Conservation (phyloP, 345 rosid genomes). For the Viola odorata region DNA sequence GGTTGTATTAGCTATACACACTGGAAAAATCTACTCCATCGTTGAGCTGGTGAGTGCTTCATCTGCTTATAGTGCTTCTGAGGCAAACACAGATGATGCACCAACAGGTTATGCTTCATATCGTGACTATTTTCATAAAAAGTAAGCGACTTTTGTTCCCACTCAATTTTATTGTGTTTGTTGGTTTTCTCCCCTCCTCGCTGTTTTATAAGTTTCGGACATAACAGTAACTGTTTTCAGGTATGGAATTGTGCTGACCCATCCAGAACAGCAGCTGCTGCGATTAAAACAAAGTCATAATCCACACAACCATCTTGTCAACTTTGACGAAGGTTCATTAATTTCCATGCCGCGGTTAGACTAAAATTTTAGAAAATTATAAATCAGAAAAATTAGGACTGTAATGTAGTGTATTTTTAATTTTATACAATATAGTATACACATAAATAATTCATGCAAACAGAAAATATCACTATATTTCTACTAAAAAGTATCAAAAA, state of each 20-base stretch:
- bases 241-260: slow-evolving; percentile 62
- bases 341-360: slow-evolving; percentile 14
- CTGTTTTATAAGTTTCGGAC: neutral
- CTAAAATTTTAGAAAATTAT: no score
- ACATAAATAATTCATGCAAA: no score
- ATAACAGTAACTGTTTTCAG: slow-evolving; percentile 31
- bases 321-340: slow-evolving; percentile 61
- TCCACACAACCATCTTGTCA: slow-evolving; percentile 79
- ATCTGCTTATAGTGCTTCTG: slow-evolving; percentile 70
- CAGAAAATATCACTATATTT: no score
- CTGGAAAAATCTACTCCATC: slow-evolving; percentile 66
- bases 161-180: slow-evolving; percentile 4
- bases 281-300: slow-evolving; percentile 89
- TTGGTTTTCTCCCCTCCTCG: neutral
- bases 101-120: slow-evolving; percentile 37
- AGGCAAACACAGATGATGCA: slow-evolving; percentile 24
- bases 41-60: slow-evolving; percentile 40
- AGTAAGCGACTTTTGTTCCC: slow-evolving; percentile 37
- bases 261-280: slow-evolving; percentile 68
- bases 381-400: no score
- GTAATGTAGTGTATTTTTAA: no score
- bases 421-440: no score
- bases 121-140: slow-evolving; percentile 55
- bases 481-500: no score
- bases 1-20: slow-evolving; percentile 77